Base-by-base conservation (phyloP, 2,329 filamentous ascomycete genomes). In the Botrytis cinerea region DNA sequence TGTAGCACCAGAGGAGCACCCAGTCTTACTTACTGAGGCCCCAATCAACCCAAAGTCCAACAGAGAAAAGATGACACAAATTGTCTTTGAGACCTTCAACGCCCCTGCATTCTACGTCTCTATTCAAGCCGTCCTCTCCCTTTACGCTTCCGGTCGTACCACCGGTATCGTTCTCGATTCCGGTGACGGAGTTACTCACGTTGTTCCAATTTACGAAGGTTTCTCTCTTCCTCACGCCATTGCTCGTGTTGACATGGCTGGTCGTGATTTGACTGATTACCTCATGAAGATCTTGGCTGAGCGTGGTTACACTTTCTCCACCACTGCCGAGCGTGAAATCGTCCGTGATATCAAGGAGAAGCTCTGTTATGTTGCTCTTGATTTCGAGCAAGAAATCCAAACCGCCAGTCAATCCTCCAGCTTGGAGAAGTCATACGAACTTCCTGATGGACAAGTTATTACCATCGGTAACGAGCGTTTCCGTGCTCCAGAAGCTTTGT, bases 61-160 rank as follows among this genome's bases (percentile, higher is more conserved):
- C 91, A 93, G 96, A 92, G 96, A 99, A 91, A 99, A 99, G 94
- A 99, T 99, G 96, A 98, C 96, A 81, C 96, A 99, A 89, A 99
- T 99, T 80, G 95, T 99, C 85, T 99, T 99, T 89, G 96, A 99
- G 92, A 99, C 96, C 82, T 99, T 99, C 92, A 98, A 99, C 89
- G 95, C 96, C 82, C 96, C 96, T 81, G 96, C 96, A 81, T 98
- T 99, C 92, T 99, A 99, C 91, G 96, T 99, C 89, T 98, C 96
- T 83, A 99, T 99, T 86, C 95, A 98, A 91, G 96, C 96, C 84
- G 96, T 99, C 79, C 91, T 99, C 82, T 99, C 96, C 78, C 93
- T 99, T 85, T 99, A 99, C 89, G 96, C 96, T 82, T 99, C 96
- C 83, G 96, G 96, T 92, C 96, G 96, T 95, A 98, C 96, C 87